Conservation (phyloP, 192 early-diverging fungal genomes). For the Coemansia sp. region DNA sequence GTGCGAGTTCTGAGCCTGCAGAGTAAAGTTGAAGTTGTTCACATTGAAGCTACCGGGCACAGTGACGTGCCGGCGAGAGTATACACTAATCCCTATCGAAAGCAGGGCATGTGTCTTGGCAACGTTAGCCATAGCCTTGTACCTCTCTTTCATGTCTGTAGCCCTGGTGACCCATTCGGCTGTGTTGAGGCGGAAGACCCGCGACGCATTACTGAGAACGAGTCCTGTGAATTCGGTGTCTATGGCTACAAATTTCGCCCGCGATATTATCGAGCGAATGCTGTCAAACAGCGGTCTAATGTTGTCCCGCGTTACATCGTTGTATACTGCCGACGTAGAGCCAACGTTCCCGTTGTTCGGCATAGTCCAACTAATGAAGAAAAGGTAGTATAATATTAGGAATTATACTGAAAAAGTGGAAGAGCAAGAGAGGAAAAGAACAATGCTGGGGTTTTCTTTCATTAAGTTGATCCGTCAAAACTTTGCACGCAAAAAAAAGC, state of each 20-base stretch:
- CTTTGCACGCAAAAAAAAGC: background rate
- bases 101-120: slow-evolving; percentile 77
- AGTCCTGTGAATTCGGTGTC: slow-evolving; percentile 94
- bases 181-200: slow-evolving; percentile 30
- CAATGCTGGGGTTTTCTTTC: background rate
- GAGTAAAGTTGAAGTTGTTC: slow-evolving; percentile 55
- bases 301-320: slow-evolving; percentile 69
- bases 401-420: background rate
- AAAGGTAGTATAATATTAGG: background rate
- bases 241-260: slow-evolving; percentile 76
- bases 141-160: slow-evolving; percentile 81
- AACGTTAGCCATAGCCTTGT: slow-evolving; percentile 68
- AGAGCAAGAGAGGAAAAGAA: background rate
- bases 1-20: slow-evolving; percentile 62
- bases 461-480: background rate
- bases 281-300: slow-evolving; percentile 47
- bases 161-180: slow-evolving; percentile 44
- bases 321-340: slow-evolving; percentile 52
- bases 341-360: slow-evolving; percentile 3
- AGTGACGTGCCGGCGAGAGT: slow-evolving; percentile 19
- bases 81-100: slow-evolving; percentile 73
- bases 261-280: slow-evolving; percentile 50
- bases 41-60: slow-evolving; percentile 64
- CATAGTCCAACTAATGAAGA: background rate
- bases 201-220: slow-evolving; percentile 44